Evolutionary conservation across 352 stramenopile genomes (phyloP).

Genomic region (Phytophthora constricta): DNA sequence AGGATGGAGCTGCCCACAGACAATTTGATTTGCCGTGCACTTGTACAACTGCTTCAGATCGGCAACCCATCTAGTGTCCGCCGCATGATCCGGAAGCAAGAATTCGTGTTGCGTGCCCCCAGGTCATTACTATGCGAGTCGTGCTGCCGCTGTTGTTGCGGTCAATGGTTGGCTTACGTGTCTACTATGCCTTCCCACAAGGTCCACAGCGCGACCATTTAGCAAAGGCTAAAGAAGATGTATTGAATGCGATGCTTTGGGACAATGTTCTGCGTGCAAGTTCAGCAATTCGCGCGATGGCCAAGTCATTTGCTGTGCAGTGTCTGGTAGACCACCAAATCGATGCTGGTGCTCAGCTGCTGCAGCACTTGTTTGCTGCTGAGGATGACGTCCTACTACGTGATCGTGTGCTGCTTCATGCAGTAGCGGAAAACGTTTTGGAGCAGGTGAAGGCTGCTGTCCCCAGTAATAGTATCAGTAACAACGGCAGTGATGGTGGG

Average conservation of each 20-base stretch:
- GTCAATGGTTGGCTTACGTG: conserved; percentile 57
- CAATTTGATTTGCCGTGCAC: conserved; percentile 72
- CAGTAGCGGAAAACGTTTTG: conserved; percentile 65
- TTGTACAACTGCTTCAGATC: conserved; percentile 88
- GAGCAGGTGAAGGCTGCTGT: conserved; percentile 53
- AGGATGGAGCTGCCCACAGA: conserved; percentile 81
- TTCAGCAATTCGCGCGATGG: conserved; percentile 72
- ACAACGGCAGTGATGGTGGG: conserved; percentile 14
- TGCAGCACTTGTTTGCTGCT: conserved; percentile 62
- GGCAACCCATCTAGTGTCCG: conserved; percentile 80
- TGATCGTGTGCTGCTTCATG: conserved; percentile 78
- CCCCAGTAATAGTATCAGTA: conserved; percentile 29
- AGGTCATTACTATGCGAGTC: conserved; percentile 85
- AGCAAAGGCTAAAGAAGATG: conserved; percentile 53
- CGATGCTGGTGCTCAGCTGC: conserved; percentile 55
- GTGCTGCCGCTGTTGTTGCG: conserved; percentile 74
- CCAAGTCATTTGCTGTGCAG: conserved; percentile 73
- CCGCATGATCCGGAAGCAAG: conserved; percentile 85
- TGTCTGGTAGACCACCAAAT: conserved; percentile 68
- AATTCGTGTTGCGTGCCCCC: conserved; percentile 79
- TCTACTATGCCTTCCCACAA: conserved; percentile 51
- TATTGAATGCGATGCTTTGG: conserved; percentile 60
- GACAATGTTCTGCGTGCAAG: conserved; percentile 75
- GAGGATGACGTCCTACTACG: conserved; percentile 74
- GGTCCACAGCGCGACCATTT: conserved; percentile 46